phyloP scores from a whole-genome alignment of 306 rosid genomes.

The apple (Malus domestica) region ASM211411v1 NC_041792.1:16393907-16394406 shows the following conservation, averaged over 20 bases:
- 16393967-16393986: conserved; percentile 45
- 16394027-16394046: conserved; percentile 98
- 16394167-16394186: not conserved
- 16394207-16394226: not conserved
- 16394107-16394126: not conserved
- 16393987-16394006: conserved; percentile 49
- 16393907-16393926: conserved; percentile 90
- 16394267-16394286: not conserved
- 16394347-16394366: not conserved
- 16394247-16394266: not conserved
- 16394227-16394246: not conserved
- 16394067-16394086: not conserved
- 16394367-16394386: not conserved
- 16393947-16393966: conserved; percentile 34
- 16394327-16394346: not conserved
- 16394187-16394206: not conserved
- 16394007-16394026: conserved; percentile 62
- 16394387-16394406: not conserved
- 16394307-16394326: not conserved
- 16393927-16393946: conserved; percentile 35
- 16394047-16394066: conserved; percentile 38
- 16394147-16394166: not conserved
- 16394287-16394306: not conserved
- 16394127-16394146: not conserved
- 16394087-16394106: not conserved